A percentile compares a stretch with the other conserved stretches of the same genome.
phyloP scores from a whole-genome alignment of 2,329 filamentous ascomycete genomes.

The Apiospora sp. region DNA sequence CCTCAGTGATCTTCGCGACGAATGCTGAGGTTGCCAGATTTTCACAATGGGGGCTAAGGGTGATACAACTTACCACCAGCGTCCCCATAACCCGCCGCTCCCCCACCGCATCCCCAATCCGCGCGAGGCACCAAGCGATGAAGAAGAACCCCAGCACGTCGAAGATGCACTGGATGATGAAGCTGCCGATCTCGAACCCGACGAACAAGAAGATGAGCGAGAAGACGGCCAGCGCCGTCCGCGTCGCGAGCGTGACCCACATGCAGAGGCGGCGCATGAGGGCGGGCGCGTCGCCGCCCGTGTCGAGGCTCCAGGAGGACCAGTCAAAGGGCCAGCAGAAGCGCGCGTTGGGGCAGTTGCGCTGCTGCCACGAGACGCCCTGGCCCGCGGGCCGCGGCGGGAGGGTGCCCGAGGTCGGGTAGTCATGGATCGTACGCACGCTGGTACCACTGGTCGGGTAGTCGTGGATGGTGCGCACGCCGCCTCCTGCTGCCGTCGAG shows the following conservation, averaged over 20 bases:
- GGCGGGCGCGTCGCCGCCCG: conserved; percentile 16
- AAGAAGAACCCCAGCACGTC: conserved; percentile 24
- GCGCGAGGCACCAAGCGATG: conserved; percentile 19
- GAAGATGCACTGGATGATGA: conserved; percentile 13
- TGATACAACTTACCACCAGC: background rate
- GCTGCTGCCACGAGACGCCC: background rate
- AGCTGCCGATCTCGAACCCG: conserved; percentile 7
- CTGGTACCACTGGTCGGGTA: background rate
- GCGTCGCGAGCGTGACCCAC: conserved; percentile 24
- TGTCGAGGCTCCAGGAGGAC: conserved; percentile 23
- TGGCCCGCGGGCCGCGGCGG: conserved; percentile 21
- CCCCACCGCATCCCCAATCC: conserved; percentile 19
- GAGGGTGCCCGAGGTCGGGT: background rate
- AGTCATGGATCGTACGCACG: background rate
- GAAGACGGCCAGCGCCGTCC: background rate
- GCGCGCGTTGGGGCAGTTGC: conserved; percentile 20
- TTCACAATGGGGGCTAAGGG: no score
- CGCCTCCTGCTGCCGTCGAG: background rate
- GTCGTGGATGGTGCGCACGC: background rate
- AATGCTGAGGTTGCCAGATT: no score
- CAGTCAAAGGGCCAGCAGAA: conserved; percentile 26
- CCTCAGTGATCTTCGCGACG: no score
- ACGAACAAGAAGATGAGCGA: conserved; percentile 15
- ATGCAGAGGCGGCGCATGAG: conserved; percentile 25
- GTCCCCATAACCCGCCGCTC: conserved; percentile 19